Base-by-base conservation (phyloP, 345 rosid species). In the Salix caprea region DNA sequence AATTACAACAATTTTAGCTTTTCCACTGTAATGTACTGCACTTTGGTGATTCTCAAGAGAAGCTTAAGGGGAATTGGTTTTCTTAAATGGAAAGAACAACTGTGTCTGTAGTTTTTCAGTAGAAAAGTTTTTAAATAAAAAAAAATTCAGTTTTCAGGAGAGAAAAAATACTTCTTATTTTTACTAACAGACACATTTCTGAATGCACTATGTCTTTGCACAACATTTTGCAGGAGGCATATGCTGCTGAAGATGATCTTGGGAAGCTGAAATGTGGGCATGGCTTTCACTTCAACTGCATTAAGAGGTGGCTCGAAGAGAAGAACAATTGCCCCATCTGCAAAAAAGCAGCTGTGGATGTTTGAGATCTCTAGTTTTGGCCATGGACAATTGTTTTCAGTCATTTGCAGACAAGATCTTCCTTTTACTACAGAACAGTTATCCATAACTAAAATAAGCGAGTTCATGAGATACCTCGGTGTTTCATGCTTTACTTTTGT, bases 251-350 rank as follows among this genome's bases (percentile, higher is more conserved):
- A 4, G 84, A 82, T 23, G 75, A 69, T 16, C 23, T 86, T 2
- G 81, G 82, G 30, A 80, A 69, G 78, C 72, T 86, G 40, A 80
- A 80, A 10, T 86, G 87, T 13, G 86, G 83, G 9, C 89, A 86
- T 77, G 78, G 72, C 2, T 86, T 67, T 69, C 89, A 86, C 67
- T 73, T 74, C 70, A n/a, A 75, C 23, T 84, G 87, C 74, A 83
- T 87, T 14, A 82, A 58, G 54, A 71, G 50, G 56, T 85, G 89
- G 89, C 80, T 87, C 0, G 9, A 26, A 40, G 52, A 5, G 65
- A 87, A 87, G 73, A 87, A 87, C 28, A 40, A 5, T 3, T 87
- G 87, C 78, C 89, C 89, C 44, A 71, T 87, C 18, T 87, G 89
- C 79, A 87, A 81, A 37, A 67, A 7, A 75, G 62, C 18, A 39